Conservation (phyloP, 225 moss, liverwort and hornwort species). For the Straminergon stramineum region DNA sequence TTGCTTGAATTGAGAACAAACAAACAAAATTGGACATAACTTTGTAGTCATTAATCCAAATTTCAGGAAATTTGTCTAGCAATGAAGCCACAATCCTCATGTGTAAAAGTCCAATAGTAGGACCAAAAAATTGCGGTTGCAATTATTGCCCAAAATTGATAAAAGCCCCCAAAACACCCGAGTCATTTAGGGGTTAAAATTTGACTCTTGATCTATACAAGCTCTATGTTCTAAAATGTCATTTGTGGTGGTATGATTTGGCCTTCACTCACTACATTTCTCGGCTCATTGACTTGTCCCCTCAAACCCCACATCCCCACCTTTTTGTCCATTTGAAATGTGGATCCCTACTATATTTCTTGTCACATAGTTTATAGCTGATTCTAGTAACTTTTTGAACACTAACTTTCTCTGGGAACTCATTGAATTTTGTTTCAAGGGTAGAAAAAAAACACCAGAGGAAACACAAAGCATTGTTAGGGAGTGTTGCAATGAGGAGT, state of each 20-base stretch:
- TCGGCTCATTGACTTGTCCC: neutral
- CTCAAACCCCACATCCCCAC: neutral
- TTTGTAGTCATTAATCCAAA: neutral
- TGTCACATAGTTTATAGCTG: neutral
- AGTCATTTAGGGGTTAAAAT: neutral
- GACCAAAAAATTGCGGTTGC: fast-evolving
- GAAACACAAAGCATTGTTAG: neutral
- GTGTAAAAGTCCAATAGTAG: neutral
- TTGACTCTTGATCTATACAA: neutral
- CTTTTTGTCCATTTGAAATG: neutral
- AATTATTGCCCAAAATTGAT: neutral
- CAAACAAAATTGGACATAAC: neutral
- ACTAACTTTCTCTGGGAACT: neutral
- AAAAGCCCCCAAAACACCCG: neutral
- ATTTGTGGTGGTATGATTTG: neutral
- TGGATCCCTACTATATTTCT: neutral
- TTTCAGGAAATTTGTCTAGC: neutral
- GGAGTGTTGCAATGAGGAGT: neutral
- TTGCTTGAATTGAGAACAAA: neutral
- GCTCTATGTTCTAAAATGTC: fast-evolving
- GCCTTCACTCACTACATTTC: neutral
- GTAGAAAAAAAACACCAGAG: neutral
- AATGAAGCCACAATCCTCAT: neutral
- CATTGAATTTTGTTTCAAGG: neutral
- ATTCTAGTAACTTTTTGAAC: neutral